phyloP scores from a whole-genome alignment of 139 green algal genomes.

The Closterium sp. region DNA sequence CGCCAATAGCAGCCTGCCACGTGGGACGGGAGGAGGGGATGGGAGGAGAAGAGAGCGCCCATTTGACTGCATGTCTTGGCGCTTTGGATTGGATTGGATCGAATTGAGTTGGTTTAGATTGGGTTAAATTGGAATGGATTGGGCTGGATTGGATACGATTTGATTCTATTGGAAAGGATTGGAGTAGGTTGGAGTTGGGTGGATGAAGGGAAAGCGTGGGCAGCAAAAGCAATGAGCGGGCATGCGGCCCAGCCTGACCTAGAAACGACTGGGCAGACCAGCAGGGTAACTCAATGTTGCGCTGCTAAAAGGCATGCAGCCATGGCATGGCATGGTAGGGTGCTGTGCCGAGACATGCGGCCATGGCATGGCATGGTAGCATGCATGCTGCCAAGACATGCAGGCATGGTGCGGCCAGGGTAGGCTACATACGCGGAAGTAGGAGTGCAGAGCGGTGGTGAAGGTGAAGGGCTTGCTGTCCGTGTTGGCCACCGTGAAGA shows the following conservation, averaged over 20 bases:
- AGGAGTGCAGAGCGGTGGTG: constrained; percentile 92
- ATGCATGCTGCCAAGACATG: neutral
- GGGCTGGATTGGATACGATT: no score
- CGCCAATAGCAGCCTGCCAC: constrained; percentile 12
- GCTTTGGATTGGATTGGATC: neutral
- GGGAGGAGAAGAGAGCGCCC: neutral
- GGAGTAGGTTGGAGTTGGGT: no score
- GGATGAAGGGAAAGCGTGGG: no score
- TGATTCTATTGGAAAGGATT: no score
- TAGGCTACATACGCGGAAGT: constrained; percentile 72
- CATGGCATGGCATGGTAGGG: no score
- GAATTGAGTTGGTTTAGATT: neutral
- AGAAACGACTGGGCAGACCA: no score
- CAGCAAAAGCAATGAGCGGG: no score
- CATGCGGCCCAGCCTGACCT: no score
- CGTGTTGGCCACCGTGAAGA: constrained; percentile 86
- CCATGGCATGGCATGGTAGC: no score
- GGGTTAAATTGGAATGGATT: neutral
- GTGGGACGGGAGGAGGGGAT: neutral
- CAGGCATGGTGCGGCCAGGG: neutral
- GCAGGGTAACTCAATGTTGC: no score
- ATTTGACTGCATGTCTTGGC: neutral
- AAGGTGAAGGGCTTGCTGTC: constrained; percentile 81
- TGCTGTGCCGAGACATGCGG: no score
- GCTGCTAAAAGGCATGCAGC: no score